These are phyloP conservation scores for Eimeria maxima DNA, from an alignment of 169 alveolate species.

Conservation along the genomic window DNA sequence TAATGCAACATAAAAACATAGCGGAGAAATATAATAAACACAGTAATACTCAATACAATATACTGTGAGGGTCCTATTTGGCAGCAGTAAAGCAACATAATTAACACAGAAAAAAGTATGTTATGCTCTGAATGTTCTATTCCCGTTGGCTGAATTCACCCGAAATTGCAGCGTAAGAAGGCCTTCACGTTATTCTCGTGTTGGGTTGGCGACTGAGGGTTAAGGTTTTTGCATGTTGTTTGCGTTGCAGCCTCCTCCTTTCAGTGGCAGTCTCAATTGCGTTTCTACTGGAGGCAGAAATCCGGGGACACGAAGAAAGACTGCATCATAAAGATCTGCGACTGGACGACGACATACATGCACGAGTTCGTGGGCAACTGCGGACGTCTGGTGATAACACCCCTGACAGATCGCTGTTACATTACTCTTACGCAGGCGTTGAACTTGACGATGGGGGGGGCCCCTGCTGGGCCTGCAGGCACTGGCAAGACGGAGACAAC, in stretches of 20 bases:
- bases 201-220: too few relatives aligned
- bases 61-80: too few relatives aligned
- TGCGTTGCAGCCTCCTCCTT: constrained; percentile 88
- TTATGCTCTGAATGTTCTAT: too few relatives aligned
- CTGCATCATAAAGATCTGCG: constrained; percentile 96
- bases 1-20: too few relatives aligned
- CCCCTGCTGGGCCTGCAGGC: constrained; percentile 99
- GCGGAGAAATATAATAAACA: too few relatives aligned
- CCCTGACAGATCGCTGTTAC: constrained; percentile 97
- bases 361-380: constrained; percentile 98
- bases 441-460: constrained; percentile 96
- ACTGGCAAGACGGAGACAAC: constrained; percentile 99
- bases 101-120: too few relatives aligned
- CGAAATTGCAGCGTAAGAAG: too few relatives aligned
- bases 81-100: too few relatives aligned
- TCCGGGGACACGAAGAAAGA: constrained; percentile 87
- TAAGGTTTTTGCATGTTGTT: not conserved
- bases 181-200: too few relatives aligned
- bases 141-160: too few relatives aligned
- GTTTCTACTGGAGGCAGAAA: constrained; percentile 92
- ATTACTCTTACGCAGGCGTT: constrained; percentile 96
- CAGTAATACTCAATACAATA: too few relatives aligned
- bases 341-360: constrained; percentile 95
- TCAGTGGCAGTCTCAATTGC: constrained; percentile 97
- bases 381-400: constrained; percentile 97